Evolutionary conservation across 192 early-diverging fungal species (phyloP).

Genomic region (Podila epigama): DNA sequence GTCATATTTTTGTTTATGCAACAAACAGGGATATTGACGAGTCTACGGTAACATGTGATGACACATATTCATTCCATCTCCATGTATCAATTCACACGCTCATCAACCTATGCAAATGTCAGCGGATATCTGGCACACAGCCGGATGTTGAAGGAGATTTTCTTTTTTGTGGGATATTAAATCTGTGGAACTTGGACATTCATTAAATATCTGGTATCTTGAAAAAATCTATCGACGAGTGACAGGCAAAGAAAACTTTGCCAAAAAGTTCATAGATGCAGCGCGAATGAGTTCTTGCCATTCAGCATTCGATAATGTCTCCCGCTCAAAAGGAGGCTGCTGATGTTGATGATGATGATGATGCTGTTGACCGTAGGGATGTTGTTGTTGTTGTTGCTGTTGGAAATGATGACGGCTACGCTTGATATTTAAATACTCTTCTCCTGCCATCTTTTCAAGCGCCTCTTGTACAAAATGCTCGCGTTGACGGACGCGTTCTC

Average conservation of each 20-base stretch:
- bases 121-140: too few relatives aligned
- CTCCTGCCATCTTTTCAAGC: slow-evolving; percentile 47
- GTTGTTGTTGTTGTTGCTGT: slow-evolving; percentile 14
- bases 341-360: slow-evolving; percentile 25
- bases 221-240: neutral
- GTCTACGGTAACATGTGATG: too few relatives aligned
- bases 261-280: slow-evolving; percentile 37
- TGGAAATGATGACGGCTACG: slow-evolving; percentile 17
- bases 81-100: too few relatives aligned
- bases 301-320: slow-evolving; percentile 28
- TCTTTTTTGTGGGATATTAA: too few relatives aligned
- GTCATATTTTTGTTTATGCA: too few relatives aligned
- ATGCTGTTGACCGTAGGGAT: neutral
- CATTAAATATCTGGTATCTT: too few relatives aligned
- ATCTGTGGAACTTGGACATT: too few relatives aligned
- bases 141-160: too few relatives aligned
- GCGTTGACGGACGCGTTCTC: slow-evolving; percentile 35
- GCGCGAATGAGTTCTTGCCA: slow-evolving; percentile 48
- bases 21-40: too few relatives aligned
- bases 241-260: slow-evolving; percentile 11
- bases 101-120: too few relatives aligned
- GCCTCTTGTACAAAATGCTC: slow-evolving; percentile 41
- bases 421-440: slow-evolving; percentile 44
- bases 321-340: slow-evolving; percentile 11
- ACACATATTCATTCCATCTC: too few relatives aligned